Conservation (phyloP, 164 flowering plant species). For the Houttuynia cordata region DNA sequence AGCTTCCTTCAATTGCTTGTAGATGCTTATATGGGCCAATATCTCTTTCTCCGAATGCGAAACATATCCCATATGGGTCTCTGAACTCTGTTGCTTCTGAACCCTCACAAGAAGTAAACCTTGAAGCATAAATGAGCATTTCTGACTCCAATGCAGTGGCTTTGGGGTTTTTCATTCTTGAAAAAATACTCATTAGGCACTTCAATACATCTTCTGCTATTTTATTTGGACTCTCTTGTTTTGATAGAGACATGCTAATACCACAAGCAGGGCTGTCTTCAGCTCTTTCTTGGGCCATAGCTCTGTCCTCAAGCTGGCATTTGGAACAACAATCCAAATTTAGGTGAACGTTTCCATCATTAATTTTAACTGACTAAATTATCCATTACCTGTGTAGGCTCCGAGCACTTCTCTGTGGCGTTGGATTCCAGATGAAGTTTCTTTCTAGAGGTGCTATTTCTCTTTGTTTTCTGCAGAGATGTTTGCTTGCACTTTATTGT, state of each 20-base stretch:
- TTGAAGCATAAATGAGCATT: slow-evolving; percentile 16
- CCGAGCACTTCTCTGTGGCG: slow-evolving; percentile 24
- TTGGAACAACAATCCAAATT: slow-evolving; percentile 2
- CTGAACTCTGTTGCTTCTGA: slow-evolving; percentile 17
- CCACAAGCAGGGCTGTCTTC: slow-evolving; percentile 14
- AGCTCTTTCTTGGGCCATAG: slow-evolving; percentile 22
- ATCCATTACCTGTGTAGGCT: slow-evolving; percentile 37
- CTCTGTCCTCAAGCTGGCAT: slow-evolving; percentile 36
- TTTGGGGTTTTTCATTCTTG: slow-evolving; percentile 42
- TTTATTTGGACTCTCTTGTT: slow-evolving; percentile 39
- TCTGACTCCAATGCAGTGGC: slow-evolving; percentile 18
- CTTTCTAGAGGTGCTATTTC: slow-evolving; percentile 26
- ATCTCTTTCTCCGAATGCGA: slow-evolving; percentile 47
- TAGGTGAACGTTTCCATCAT: not conserved
- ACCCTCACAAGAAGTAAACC: slow-evolving; percentile 16
- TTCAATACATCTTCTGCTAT: slow-evolving; percentile 49
- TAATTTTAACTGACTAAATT: not conserved
- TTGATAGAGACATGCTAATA: slow-evolving; percentile 16
- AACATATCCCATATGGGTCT: slow-evolving; percentile 67
- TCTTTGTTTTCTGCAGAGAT: slow-evolving; percentile 12
- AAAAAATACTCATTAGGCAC: slow-evolving; percentile 54
- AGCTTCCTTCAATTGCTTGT: slow-evolving; percentile 32
- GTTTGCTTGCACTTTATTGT: slow-evolving; percentile 24
- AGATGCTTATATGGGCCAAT: slow-evolving; percentile 70
- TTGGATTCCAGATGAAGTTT: slow-evolving; percentile 15